phyloP scores from a whole-genome alignment of 768 basidiomycete species.

The Trametes meyenii region DNA sequence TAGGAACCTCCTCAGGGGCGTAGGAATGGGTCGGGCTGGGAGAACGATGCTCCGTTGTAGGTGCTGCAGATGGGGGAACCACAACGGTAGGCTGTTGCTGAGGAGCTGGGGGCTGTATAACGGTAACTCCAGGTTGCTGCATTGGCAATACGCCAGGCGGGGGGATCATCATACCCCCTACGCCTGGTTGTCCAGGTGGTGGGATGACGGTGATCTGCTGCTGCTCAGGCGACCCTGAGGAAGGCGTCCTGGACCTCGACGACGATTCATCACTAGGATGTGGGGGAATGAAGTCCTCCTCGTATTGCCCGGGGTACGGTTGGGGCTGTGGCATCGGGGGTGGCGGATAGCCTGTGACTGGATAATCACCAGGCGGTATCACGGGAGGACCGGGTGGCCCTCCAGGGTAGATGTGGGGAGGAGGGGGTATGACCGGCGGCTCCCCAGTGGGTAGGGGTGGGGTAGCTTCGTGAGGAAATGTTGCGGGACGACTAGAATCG shows the following conservation, averaged over 20 bases:
- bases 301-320: no score
- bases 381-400: slow-evolving; percentile 1
- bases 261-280: neutral
- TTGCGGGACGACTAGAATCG: neutral
- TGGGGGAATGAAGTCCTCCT: neutral
- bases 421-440: slow-evolving; percentile 15
- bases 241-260: neutral
- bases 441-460: slow-evolving; percentile 3
- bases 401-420: neutral
- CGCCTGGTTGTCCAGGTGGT: neutral
- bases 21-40: neutral
- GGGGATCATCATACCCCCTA: neutral
- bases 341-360: neutral
- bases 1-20: neutral
- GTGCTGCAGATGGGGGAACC: neutral
- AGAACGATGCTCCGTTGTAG: neutral
- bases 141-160: neutral
- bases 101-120: neutral
- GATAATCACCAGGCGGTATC: slow-evolving; percentile 12
- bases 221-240: neutral
- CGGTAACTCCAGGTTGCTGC: neutral
- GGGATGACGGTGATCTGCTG: neutral
- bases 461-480: slow-evolving; percentile 7
- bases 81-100: neutral
- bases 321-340: neutral